Percentiles rank a stretch among this genome's conserved stretches.
Conservation (phyloP, 192 early-diverging fungal species). For the Entophlyctis luteolus region DNA sequence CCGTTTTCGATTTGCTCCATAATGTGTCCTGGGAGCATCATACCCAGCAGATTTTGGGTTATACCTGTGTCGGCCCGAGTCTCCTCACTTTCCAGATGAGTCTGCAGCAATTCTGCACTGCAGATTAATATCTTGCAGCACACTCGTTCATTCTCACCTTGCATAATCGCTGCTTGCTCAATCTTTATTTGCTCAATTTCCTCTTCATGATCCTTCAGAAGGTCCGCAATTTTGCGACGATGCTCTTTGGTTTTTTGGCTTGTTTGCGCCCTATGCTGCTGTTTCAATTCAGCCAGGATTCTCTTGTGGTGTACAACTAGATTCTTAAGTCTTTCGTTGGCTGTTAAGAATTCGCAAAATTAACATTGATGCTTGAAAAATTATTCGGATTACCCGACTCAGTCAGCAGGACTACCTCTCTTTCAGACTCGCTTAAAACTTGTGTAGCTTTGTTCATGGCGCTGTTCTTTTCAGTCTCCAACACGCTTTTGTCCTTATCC, state of each 20-base stretch:
- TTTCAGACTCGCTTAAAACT: slow-evolving; percentile 9
- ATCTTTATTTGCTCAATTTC: slow-evolving; percentile 26
- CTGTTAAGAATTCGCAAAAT: too few relatives aligned
- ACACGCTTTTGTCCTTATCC: not conserved
- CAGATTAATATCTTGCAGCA: too few relatives aligned
- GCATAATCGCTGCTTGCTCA: slow-evolving; percentile 19
- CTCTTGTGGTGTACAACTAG: slow-evolving; percentile 21
- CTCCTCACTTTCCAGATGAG: slow-evolving; percentile 21
- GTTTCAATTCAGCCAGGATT: slow-evolving; percentile 14
- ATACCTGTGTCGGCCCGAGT: slow-evolving; percentile 15
- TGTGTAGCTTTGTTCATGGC: slow-evolving; percentile 10
- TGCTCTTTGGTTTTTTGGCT: slow-evolving; percentile 12
- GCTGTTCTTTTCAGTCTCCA: slow-evolving; percentile 10
- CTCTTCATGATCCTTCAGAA: slow-evolving; percentile 29
- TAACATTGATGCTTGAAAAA: too few relatives aligned
- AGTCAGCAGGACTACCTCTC: not conserved
- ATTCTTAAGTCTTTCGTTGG: slow-evolving; percentile 7
- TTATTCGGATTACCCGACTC: slow-evolving; percentile 17
- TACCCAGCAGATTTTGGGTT: slow-evolving; percentile 21
- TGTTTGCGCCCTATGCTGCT: not conserved
- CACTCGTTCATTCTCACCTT: slow-evolving; percentile 10
- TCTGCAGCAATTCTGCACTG: slow-evolving; percentile 19
- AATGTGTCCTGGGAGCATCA: slow-evolving; percentile 29
- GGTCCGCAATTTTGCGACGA: slow-evolving; percentile 22
- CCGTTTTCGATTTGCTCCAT: slow-evolving; percentile 27